These are phyloP conservation scores for Eucalyptus dawsonii DNA, from an alignment of 345 rosid genomes.

Conservation along the genomic window DNA sequence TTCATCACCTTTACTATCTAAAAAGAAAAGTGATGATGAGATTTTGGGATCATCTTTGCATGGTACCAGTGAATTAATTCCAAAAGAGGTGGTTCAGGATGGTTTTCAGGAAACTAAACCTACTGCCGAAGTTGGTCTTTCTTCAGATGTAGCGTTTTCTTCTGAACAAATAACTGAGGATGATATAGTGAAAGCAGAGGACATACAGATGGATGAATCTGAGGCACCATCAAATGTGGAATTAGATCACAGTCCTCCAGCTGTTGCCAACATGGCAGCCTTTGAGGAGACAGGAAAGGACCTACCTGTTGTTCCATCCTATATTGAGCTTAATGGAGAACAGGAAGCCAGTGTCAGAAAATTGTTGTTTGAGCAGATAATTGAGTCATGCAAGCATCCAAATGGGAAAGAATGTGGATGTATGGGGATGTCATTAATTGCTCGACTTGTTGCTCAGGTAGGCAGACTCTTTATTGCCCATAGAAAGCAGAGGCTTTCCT, in stretches of 20 bases:
- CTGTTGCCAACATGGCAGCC: slow-evolving; percentile 19
- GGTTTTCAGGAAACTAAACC: slow-evolving; percentile 26
- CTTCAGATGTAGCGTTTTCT: slow-evolving; percentile 35
- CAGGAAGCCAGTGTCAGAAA: slow-evolving; percentile 36
- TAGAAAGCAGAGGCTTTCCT: background rate
- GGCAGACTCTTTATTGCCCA: background rate
- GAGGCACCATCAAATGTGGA: slow-evolving; percentile 27
- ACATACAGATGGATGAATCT: slow-evolving; percentile 25
- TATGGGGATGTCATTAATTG: slow-evolving; percentile 58
- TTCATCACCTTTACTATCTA: slow-evolving; percentile 12
- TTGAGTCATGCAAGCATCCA: slow-evolving; percentile 56
- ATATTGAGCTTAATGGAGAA: slow-evolving; percentile 58
- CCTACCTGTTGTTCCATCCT: slow-evolving; percentile 55
- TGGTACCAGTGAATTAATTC: slow-evolving; percentile 25
- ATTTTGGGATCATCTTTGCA: slow-evolving; percentile 22
- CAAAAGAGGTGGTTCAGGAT: slow-evolving; percentile 29
- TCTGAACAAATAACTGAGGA: slow-evolving; percentile 31
- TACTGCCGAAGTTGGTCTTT: slow-evolving; percentile 22
- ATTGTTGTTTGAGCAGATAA: slow-evolving; percentile 58
- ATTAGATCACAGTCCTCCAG: slow-evolving; percentile 32
- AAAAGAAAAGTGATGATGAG: slow-evolving; percentile 27
- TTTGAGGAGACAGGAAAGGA: slow-evolving; percentile 62
- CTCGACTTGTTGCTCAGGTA: slow-evolving; percentile 86
- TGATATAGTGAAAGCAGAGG: slow-evolving; percentile 29
- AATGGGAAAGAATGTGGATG: slow-evolving; percentile 33